These are phyloP conservation scores for Trichophyton verrucosum DNA, from an alignment of 2,329 filamentous ascomycete genomes.

Conservation along the genomic window DNA sequence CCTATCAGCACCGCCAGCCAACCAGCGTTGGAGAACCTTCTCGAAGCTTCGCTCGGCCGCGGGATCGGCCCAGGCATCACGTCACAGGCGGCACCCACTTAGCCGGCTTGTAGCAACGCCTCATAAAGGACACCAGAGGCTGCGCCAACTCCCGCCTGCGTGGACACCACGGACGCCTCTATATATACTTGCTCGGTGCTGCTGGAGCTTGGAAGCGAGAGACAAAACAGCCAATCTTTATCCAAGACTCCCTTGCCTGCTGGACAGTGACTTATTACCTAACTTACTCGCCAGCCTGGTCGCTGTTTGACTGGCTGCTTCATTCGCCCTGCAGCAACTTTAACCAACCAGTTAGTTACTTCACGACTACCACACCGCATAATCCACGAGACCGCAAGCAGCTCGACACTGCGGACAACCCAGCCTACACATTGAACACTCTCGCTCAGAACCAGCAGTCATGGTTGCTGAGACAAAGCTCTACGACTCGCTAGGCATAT, in stretches of 20 bases:
- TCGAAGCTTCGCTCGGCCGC: conserved; percentile 24
- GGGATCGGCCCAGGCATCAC: not conserved
- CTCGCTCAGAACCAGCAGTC: conserved; percentile 9
- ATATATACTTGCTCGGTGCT: not conserved
- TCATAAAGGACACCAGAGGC: not conserved
- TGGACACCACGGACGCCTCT: not conserved
- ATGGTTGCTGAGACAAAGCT: conserved; percentile 96
- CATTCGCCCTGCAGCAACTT: not conserved
- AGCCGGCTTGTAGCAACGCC: not conserved
- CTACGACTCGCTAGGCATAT: conserved; percentile 73
- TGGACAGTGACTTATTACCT: not conserved
- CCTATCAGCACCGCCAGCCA: not conserved
- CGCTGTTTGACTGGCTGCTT: not conserved
- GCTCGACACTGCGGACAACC: not conserved
- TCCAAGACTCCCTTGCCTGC: not conserved
- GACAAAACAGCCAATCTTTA: not conserved
- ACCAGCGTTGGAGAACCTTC: conserved; percentile 22
- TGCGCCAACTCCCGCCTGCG: not conserved
- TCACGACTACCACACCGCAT: not conserved
- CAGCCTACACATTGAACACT: not conserved
- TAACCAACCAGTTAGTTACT: not conserved
- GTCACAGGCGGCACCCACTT: conserved; percentile 1
- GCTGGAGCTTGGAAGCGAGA: not conserved
- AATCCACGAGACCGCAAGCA: not conserved
- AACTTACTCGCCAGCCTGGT: not conserved